Percentiles rank a stretch among this genome's conserved stretches.
Conservation (phyloP, 441 rosid genomes). For the Syzygium malaccense region DNA sequence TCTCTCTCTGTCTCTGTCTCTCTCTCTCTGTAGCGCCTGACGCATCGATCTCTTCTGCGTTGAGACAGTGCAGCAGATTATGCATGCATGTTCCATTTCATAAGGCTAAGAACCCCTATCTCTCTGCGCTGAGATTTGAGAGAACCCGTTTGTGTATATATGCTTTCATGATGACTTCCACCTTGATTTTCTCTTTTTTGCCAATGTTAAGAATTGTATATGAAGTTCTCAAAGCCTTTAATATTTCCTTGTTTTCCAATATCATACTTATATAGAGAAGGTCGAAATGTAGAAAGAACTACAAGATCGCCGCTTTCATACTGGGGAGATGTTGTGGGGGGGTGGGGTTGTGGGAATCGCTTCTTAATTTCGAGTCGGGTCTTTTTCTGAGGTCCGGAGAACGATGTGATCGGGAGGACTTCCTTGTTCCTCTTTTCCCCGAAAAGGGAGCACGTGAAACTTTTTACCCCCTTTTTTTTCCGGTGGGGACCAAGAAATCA, state of each 20-base stretch:
- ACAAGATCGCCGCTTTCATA: neutral
- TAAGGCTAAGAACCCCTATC: no score
- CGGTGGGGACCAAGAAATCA: neutral
- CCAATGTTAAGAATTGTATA: neutral
- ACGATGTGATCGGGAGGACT: neutral
- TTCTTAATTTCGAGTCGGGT: neutral
- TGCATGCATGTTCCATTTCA: neutral
- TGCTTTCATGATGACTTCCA: neutral
- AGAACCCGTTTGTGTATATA: neutral
- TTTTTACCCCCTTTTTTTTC: neutral
- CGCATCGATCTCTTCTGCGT: neutral
- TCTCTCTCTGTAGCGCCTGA: neutral
- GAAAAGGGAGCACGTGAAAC: neutral
- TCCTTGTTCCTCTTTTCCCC: neutral
- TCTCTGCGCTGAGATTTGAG: neutral
- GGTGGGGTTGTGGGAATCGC: rapidly evolving
- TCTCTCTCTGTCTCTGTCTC: slow-evolving; percentile 1
- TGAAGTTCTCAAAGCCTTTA: neutral
- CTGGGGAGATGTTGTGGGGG: no score
- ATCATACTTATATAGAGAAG: neutral
- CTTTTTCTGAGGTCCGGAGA: neutral
- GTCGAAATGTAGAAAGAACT: neutral
- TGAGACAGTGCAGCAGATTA: neutral
- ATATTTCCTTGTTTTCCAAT: neutral
- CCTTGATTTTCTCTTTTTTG: neutral